These are phyloP conservation scores for Backusella westeae DNA, from an alignment of 192 early-diverging fungal genomes.

Conservation along the genomic window DNA sequence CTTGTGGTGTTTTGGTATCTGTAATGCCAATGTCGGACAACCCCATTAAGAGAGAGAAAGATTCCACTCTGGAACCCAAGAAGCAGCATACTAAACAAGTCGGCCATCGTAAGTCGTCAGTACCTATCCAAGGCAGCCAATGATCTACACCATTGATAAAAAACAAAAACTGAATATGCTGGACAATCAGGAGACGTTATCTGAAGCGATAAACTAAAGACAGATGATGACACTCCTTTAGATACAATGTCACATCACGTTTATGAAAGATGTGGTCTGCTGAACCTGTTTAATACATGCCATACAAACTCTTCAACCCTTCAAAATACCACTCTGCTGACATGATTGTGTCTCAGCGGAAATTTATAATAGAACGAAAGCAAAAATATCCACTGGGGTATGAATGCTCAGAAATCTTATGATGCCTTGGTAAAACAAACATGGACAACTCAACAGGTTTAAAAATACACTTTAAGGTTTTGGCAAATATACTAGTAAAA, in stretches of 20 bases:
- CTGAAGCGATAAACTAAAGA: not conserved
- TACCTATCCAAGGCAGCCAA: not conserved
- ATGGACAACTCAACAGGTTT: conserved; percentile 56
- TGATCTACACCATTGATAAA: not conserved
- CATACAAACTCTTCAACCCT: conserved; percentile 78
- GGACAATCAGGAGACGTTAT: not conserved
- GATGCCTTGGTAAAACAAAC: conserved; percentile 57
- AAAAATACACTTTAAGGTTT: conserved; percentile 69
- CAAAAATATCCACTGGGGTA: conserved; percentile 69
- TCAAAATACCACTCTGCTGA: conserved; percentile 68
- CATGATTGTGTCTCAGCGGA: conserved; percentile 53
- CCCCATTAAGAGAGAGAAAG: not conserved
- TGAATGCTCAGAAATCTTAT: conserved; percentile 65
- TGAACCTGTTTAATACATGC: conserved; percentile 86
- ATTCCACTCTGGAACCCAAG: not conserved
- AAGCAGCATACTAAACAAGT: not conserved
- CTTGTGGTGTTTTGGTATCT: not conserved
- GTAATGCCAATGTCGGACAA: not conserved
- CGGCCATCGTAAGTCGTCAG: not conserved
- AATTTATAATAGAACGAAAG: conserved; percentile 53
- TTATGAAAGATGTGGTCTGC: conserved; percentile 53
- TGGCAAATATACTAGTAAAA: not conserved
- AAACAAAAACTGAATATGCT: not conserved
- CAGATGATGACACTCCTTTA: not conserved
- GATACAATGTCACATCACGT: not conserved